Percentiles rank a stretch among this genome's conserved stretches.
phyloP scores from a whole-genome alignment of 768 basidiomycete species.

The Steccherinum ochraceum region DNA sequence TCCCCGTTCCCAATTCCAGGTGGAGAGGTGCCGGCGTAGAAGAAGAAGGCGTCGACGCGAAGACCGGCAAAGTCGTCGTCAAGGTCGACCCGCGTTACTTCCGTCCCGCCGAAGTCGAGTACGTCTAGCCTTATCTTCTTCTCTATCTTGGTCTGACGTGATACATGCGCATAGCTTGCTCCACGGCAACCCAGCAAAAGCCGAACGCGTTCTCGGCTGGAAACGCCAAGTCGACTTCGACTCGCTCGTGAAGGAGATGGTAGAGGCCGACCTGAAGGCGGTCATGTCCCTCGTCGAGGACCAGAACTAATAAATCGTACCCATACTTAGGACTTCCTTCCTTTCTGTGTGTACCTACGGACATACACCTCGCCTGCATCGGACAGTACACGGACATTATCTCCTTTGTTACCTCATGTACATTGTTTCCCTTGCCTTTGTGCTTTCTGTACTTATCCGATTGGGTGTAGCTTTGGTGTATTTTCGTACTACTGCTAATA shows the following conservation, averaged over 20 bases:
- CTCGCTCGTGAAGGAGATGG: conserved; percentile 88
- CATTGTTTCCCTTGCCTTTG: too few relatives aligned
- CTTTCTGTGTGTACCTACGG: too few relatives aligned
- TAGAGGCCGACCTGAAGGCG: conserved; percentile 71
- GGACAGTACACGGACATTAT: too few relatives aligned
- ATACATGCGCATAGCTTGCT: conserved; percentile 68
- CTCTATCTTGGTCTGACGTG: too few relatives aligned
- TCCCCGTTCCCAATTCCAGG: conserved; percentile 31
- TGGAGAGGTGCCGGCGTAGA: conserved; percentile 76
- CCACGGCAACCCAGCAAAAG: conserved; percentile 85
- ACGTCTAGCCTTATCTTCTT: conserved; percentile 26
- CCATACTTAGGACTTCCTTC: too few relatives aligned
- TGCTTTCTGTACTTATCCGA: too few relatives aligned
- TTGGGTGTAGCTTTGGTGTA: too few relatives aligned
- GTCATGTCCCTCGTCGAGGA: conserved; percentile 73
- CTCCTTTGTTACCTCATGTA: too few relatives aligned
- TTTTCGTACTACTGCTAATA: too few relatives aligned
- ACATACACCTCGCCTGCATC: too few relatives aligned
- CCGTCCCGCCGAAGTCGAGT: conserved; percentile 96
- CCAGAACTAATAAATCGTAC: too few relatives aligned
- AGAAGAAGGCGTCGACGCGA: conserved; percentile 69
- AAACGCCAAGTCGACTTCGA: conserved; percentile 82
- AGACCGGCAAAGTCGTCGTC: conserved; percentile 69
- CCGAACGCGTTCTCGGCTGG: conserved; percentile 86
- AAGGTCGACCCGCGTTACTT: conserved; percentile 86